Evolutionary conservation across 2,329 filamentous ascomycete species (phyloP), one percentile per base, ranked within the genome.

Genomic region (Fusarium floridanum): DNA sequence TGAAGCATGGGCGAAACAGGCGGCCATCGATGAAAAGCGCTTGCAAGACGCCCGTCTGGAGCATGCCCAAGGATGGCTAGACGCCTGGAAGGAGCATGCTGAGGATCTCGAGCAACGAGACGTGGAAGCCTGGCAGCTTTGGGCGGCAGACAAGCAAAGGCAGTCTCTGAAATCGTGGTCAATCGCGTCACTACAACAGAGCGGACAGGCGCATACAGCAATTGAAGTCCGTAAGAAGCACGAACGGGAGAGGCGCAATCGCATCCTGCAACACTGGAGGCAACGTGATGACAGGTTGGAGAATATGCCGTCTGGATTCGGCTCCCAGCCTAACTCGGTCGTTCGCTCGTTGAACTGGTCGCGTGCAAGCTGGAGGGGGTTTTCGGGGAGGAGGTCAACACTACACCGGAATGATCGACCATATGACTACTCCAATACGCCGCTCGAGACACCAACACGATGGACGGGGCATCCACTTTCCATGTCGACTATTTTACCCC

Each of bases 401-500:
- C 67, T 71, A 14, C 78, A 68, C 59, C 78, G 78, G 45, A 71
- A 72, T 8, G 73, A 78, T 24, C 70, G 71, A 29, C 67, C 65
- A 10, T 73, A 70, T 20, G 77, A 78, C 41, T 72, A 75, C 37
- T 56, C 71, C 1, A 65, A 68, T 22, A 78, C 71, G 55, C 66
- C 76, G 8, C 65, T 84, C 16, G 83, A 84, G 57, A 88, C 86
- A 9, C 86, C 86, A 3, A 87, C 85, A n/a, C 85, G 85, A 60
- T 84, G 85, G 82, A 86, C 85, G 4, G 84, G 86, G 5, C 80
- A 83, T 61, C 79, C 83, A 8, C 80, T 83, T 34, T 81, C 83
- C 6, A 81, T 84, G 69, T 78, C 81, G 8, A 82, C 81, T 34
- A 75, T 78, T 3, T 43, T 80, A 24, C 70, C 77, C 11, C 64